Evolutionary conservation across 1,139 yeast species (phyloP).

Genomic region (Nakaseomyces kungkrabaensis): DNA sequence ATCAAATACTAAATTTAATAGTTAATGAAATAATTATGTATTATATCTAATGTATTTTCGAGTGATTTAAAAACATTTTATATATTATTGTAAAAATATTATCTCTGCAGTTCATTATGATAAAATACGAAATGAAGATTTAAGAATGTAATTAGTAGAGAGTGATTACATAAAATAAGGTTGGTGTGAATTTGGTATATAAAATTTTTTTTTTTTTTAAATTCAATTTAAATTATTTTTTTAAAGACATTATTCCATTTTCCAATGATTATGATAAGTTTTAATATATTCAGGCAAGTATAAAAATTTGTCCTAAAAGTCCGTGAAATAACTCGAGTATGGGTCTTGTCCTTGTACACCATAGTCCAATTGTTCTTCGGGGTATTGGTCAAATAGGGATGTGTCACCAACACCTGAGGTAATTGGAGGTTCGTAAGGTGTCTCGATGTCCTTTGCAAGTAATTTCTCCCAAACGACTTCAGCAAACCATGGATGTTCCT

Average conservation of each 20-base stretch:
- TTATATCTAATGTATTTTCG: too few relatives aligned
- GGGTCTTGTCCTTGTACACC: conserved; percentile 82
- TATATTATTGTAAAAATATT: too few relatives aligned
- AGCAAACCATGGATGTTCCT: conserved; percentile 86
- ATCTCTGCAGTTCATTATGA: not conserved
- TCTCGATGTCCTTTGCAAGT: conserved; percentile 81
- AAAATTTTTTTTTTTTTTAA: not conserved
- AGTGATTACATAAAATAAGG: not conserved
- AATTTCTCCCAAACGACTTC: conserved; percentile 96
- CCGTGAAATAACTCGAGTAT: conserved; percentile 62
- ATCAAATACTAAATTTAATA: not conserved
- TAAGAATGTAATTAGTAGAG: not conserved
- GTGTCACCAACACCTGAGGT: conserved; percentile 95
- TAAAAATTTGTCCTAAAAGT: conserved; percentile 39
- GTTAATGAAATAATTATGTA: not conserved
- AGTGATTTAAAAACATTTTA: too few relatives aligned
- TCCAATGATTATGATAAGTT: too few relatives aligned
- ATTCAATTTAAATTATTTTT: not conserved
- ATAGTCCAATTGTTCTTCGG: conserved; percentile 87
- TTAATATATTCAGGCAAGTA: too few relatives aligned
- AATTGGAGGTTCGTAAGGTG: conserved; percentile 97
- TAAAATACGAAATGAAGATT: not conserved
- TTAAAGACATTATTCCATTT: not conserved
- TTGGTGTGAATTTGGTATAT: not conserved
- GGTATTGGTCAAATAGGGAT: conserved; percentile 85